Evolutionary conservation across 345 rosid genomes (phyloP), one percentile per base, ranked within the genome.

Genomic region (Rhizophora mangle): DNA sequence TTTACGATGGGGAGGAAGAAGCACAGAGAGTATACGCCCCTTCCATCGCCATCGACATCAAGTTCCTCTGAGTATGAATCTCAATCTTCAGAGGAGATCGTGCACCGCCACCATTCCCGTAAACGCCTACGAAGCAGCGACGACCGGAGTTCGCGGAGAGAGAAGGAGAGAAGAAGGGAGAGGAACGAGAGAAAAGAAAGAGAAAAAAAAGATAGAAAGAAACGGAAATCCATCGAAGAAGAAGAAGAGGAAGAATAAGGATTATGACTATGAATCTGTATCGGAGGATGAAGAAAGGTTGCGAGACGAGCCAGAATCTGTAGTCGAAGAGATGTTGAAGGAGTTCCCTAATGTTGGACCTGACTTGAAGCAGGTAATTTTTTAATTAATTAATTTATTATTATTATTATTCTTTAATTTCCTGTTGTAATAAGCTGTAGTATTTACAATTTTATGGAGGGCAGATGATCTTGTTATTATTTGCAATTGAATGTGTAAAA

Each of bases 311-410:
- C 88, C 97, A 36, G 87, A 80, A 74, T 77, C 51, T 56, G 88
- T 80, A 47, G 82, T 85, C 5, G 71, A 79, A 52, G 83, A 79
- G 65, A 68, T 91, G 83, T 69, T 93, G 3, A 39, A 29, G 26
- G 87, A 89, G 64, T 93, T 88, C 58, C 96, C 96, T 43, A 64
- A 76, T 54, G 89, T 88, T 66, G 89, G 83, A 27, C 72, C 68
- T 70, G 98, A 91, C 79, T 72, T 93, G 83, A 86, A 72, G 72
- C 92, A 83, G 90, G 97, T 84, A 68, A 46, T 29, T 34, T 13
- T 29, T 56, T 73, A 24, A 24, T 24, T 24, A 24, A 24, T 24
- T 24, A 0, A 24, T 24, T 54, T 49, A 32, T 4, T 1, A 18
- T 30, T 39, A 8, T 5, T 20, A 56, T 43, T 18, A 60, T 2